These are phyloP conservation scores for Ophiocordyceps polyrhachis-furcata DNA, from an alignment of 2,329 filamentous ascomycete species.

Conservation along the genomic window DNA sequence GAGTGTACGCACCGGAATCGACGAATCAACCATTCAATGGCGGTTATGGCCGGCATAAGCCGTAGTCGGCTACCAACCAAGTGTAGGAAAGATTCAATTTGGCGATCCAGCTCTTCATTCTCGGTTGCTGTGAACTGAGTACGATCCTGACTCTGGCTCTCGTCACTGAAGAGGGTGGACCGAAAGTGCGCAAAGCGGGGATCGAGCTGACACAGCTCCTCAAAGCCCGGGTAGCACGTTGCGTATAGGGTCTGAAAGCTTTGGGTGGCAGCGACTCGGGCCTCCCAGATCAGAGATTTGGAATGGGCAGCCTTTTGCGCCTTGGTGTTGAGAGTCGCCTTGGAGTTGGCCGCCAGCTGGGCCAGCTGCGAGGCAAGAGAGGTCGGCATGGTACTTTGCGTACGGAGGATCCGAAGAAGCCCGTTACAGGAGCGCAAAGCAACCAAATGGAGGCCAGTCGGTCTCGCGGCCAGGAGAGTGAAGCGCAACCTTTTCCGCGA, in stretches of 20 bases:
- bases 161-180: slow-evolving; percentile 73
- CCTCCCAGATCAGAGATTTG: slow-evolving; percentile 87
- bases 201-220: slow-evolving; percentile 81
- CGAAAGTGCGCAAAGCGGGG: slow-evolving; percentile 56
- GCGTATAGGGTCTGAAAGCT: slow-evolving; percentile 79
- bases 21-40: slow-evolving; percentile 85
- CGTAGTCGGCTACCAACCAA: slow-evolving; percentile 59
- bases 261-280: slow-evolving; percentile 66
- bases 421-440: not conserved
- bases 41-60: slow-evolving; percentile 74
- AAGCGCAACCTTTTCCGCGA: not conserved
- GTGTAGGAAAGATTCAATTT: slow-evolving; percentile 66
- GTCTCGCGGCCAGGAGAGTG: not conserved
- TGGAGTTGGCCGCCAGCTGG: slow-evolving; percentile 76
- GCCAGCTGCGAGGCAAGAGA: slow-evolving; percentile 87
- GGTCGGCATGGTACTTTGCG: slow-evolving; percentile 45
- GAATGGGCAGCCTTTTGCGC: slow-evolving; percentile 82
- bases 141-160: slow-evolving; percentile 78
- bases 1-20: slow-evolving; percentile 52
- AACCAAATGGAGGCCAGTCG: not conserved
- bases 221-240: slow-evolving; percentile 74
- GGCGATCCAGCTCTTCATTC: slow-evolving; percentile 63
- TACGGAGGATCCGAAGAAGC: not conserved
- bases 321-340: slow-evolving; percentile 79
- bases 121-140: slow-evolving; percentile 65